Conservation (phyloP, 352 stramenopile species). For the Phytophthora vignae region DNA sequence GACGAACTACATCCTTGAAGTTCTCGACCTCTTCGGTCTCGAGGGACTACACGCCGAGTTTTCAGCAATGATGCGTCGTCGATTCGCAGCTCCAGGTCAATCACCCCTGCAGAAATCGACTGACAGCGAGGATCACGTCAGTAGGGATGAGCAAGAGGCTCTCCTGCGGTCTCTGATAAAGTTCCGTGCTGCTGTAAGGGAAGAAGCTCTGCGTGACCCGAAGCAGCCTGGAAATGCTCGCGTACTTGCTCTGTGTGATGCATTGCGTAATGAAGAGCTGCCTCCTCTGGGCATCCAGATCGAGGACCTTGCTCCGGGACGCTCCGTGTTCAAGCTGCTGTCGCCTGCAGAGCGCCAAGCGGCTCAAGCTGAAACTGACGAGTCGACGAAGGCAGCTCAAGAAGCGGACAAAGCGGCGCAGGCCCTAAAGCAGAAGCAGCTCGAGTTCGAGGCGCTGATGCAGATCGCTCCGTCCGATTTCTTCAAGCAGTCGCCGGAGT, state of each 20-base stretch:
- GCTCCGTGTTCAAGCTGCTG: conserved; percentile 68
- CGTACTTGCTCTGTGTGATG: conserved; percentile 71
- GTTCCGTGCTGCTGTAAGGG: conserved; percentile 71
- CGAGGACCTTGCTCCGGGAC: conserved; percentile 71
- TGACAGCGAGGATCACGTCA: conserved; percentile 9
- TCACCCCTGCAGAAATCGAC: conserved; percentile 22
- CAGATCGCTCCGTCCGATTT: conserved; percentile 65
- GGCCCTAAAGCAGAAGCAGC: conserved; percentile 47
- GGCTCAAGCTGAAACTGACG: conserved; percentile 15
- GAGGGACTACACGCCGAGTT: conserved; percentile 65
- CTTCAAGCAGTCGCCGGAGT: conserved; percentile 59
- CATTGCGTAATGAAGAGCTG: conserved; percentile 65
- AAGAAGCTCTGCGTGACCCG: conserved; percentile 61
- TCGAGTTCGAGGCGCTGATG: conserved; percentile 72
- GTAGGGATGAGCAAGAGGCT: conserved; percentile 37
- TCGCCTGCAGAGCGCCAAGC: conserved; percentile 46
- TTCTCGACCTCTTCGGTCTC: conserved; percentile 75
- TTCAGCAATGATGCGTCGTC: conserved; percentile 41
- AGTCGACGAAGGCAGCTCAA: conserved; percentile 10
- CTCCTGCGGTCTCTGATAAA: conserved; percentile 61
- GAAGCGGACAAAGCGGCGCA: conserved; percentile 14
- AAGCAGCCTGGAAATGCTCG: conserved; percentile 44
- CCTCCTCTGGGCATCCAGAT: conserved; percentile 66
- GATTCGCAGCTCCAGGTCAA: conserved; percentile 31
- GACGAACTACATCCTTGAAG: conserved; percentile 71